These are phyloP conservation scores for Hypomyces perniciosus DNA, from an alignment of 2,329 filamentous ascomycete species.

Conservation along the genomic window DNA sequence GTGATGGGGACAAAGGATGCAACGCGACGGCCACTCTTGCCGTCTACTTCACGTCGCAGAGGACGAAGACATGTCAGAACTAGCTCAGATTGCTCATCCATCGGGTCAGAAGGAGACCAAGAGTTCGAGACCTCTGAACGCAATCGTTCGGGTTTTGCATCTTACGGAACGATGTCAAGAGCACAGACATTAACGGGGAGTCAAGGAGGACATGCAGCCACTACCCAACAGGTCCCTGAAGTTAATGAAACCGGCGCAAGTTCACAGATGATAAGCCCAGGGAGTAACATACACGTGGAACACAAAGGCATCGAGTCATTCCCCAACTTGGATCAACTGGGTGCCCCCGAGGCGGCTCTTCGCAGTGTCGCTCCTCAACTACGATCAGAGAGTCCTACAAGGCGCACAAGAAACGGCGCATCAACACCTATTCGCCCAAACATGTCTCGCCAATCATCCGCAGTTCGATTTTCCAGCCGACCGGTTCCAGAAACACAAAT, in stretches of 20 bases:
- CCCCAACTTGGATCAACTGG: conserved; percentile 17
- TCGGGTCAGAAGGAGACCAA: conserved; percentile 13
- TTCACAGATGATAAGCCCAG: neutral
- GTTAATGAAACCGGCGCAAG: neutral
- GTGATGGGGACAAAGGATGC: conserved; percentile 14
- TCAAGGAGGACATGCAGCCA: neutral
- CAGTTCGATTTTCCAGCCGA: conserved; percentile 63
- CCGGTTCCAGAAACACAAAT: conserved; percentile 66
- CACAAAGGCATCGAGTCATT: conserved; percentile 17
- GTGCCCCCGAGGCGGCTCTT: conserved; percentile 6
- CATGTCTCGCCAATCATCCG: conserved; percentile 46
- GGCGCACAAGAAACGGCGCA: conserved; percentile 16
- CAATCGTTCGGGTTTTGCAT: conserved; percentile 15
- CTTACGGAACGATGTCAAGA: conserved; percentile 30
- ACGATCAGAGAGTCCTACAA: conserved; percentile 22
- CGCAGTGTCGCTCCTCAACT: conserved; percentile 14
- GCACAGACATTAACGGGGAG: conserved; percentile 14
- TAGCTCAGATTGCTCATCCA: conserved; percentile 13
- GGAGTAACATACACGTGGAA: conserved; percentile 5
- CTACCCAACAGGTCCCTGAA: conserved; percentile 13
- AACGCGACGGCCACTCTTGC: conserved; percentile 19
- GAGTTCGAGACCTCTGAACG: conserved; percentile 11
- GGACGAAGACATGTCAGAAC: neutral
- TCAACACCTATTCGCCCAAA: conserved; percentile 35
- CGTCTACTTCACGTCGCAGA: neutral